These are phyloP conservation scores for Fusarium sp. DNA, from an alignment of 2,329 filamentous ascomycete species.

Conservation along the genomic window DNA sequence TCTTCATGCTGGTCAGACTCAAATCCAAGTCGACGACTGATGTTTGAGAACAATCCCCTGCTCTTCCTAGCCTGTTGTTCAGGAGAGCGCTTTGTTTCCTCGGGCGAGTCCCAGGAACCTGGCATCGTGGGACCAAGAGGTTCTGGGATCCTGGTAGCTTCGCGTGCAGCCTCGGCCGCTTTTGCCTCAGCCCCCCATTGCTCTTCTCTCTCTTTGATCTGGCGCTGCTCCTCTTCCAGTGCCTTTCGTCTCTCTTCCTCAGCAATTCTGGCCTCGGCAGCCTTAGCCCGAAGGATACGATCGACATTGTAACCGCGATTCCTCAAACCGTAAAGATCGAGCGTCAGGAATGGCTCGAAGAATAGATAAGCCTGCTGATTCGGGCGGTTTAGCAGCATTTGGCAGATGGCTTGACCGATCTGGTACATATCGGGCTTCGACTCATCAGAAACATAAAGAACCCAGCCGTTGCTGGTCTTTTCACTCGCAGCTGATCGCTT, in stretches of 20 bases:
- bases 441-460: slow-evolving; percentile 79
- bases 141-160: slow-evolving; percentile 54
- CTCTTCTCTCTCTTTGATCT: slow-evolving; percentile 66
- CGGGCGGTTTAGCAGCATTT: slow-evolving; percentile 80
- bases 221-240: slow-evolving; percentile 76
- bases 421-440: slow-evolving; percentile 85
- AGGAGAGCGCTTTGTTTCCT: slow-evolving; percentile 51
- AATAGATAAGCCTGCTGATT: slow-evolving; percentile 91
- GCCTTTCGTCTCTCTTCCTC: slow-evolving; percentile 83
- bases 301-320: slow-evolving; percentile 96
- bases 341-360: slow-evolving; percentile 88
- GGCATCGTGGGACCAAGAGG: slow-evolving; percentile 68
- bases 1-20: slow-evolving; percentile 60
- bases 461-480: slow-evolving; percentile 63
- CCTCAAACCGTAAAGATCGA: slow-evolving; percentile 83
- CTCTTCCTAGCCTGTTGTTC: slow-evolving; percentile 52
- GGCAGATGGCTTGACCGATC: slow-evolving; percentile 86
- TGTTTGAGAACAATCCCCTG: slow-evolving; percentile 72
- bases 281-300: slow-evolving; percentile 88
- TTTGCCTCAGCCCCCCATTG: slow-evolving; percentile 53
- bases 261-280: slow-evolving; percentile 85
- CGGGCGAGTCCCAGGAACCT: slow-evolving; percentile 77
- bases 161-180: slow-evolving; percentile 51
- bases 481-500: slow-evolving; percentile 78
- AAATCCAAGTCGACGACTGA: slow-evolving; percentile 75